Conservation (phyloP, 1,139 yeast genomes). For the Saccharomyces hybrid region DNA sequence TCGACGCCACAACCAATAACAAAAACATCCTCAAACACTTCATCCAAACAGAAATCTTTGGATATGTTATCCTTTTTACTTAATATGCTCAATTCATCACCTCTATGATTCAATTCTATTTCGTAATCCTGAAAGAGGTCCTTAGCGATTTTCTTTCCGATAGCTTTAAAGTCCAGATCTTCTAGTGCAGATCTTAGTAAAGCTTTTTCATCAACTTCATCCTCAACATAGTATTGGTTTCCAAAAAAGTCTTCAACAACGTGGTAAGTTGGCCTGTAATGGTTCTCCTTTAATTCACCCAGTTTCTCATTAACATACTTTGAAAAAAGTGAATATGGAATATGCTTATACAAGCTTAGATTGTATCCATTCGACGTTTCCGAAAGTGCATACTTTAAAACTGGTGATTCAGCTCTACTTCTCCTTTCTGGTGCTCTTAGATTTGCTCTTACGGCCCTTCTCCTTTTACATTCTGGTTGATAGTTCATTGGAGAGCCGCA, state of each 20-base stretch:
- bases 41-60: conserved; percentile 19
- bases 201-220: conserved; percentile 15
- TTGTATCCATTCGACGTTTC: conserved; percentile 13
- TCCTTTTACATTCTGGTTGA: conserved; percentile 12
- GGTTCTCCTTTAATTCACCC: conserved; percentile 9
- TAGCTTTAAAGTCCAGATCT: conserved; percentile 16
- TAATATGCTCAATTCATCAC: conserved; percentile 17
- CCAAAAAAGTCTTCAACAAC: conserved; percentile 26
- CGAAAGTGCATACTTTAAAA: background rate
- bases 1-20: conserved; percentile 20
- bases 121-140: conserved; percentile 23
- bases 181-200: conserved; percentile 16
- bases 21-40: conserved; percentile 19
- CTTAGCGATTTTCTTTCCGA: conserved; percentile 22
- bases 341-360: conserved; percentile 17
- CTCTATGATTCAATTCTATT: conserved; percentile 24
- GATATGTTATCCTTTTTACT: conserved; percentile 18
- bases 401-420: background rate
- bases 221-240: conserved; percentile 23
- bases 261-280: conserved; percentile 18
- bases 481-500: conserved; percentile 6
- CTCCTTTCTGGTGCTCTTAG: conserved; percentile 1
- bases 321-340: conserved; percentile 12
- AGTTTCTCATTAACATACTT: conserved; percentile 14
- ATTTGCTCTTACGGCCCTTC: conserved; percentile 7